Evolutionary conservation across 371 early-diverging fungal species (phyloP).

Genomic region (Syncephalis fuscata): DNA sequence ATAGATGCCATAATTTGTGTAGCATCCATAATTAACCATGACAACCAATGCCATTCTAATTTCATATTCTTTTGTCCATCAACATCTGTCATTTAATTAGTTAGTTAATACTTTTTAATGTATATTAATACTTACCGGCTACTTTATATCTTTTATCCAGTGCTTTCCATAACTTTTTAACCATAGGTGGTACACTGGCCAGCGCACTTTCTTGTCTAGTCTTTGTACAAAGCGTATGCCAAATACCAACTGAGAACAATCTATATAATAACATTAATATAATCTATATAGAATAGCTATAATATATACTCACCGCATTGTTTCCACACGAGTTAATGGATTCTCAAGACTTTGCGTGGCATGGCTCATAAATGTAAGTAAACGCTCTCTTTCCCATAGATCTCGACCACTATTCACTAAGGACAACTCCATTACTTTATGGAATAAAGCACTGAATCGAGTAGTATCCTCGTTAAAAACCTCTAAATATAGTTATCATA

Average conservation of each 20-base stretch:
- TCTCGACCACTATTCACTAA: constrained; percentile 10
- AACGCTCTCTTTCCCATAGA: constrained; percentile 21
- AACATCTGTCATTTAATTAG: too few relatives aligned
- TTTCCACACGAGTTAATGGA: constrained; percentile 45
- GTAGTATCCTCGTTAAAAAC: constrained; percentile 23
- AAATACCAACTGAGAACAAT: neutral
- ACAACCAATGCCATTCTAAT: too few relatives aligned
- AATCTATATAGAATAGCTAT: too few relatives aligned
- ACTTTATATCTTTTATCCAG: too few relatives aligned
- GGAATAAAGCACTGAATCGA: constrained; percentile 39
- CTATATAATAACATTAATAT: too few relatives aligned
- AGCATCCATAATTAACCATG: too few relatives aligned
- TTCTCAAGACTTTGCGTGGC: constrained; percentile 74
- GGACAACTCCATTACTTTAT: constrained; percentile 25
- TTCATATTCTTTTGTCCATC: too few relatives aligned
- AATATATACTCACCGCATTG: constrained; percentile 25
- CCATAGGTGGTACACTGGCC: too few relatives aligned
- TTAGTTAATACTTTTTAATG: too few relatives aligned
- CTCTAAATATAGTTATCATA: constrained; percentile 11
- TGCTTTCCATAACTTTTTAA: too few relatives aligned
- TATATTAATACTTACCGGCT: too few relatives aligned
- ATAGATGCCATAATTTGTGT: too few relatives aligned
- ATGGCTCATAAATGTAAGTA: constrained; percentile 51
- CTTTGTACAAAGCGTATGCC: neutral
- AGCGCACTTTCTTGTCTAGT: neutral